A percentile compares a stretch with the other conserved stretches of the same genome.
Conservation (phyloP, 176 grass and related monocot species). For the Poa pratensis region DNA sequence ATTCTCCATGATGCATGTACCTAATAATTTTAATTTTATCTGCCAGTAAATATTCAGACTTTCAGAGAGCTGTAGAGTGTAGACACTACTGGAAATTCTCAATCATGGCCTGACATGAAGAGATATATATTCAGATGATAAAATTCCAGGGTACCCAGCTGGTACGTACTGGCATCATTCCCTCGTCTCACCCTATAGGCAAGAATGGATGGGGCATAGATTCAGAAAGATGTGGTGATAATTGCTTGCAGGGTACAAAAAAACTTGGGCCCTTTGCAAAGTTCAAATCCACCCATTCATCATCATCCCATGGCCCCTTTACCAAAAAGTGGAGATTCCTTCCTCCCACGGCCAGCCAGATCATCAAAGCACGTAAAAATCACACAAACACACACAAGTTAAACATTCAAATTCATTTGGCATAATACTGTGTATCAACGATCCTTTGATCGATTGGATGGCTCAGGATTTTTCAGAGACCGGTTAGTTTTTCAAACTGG, state of each 20-base stretch:
- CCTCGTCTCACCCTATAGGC: constrained; percentile 34
- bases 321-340: constrained; percentile 70
- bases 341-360: constrained; percentile 29
- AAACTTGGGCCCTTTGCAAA: constrained; percentile 66
- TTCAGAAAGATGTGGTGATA: constrained; percentile 67
- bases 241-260: constrained; percentile 61
- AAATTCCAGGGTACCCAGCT: constrained; percentile 43
- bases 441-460: background rate
- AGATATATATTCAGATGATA: constrained; percentile 15
- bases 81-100: background rate
- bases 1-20: background rate
- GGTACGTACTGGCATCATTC: constrained; percentile 53
- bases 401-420: background rate
- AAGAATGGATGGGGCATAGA: constrained; percentile 40
- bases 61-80: background rate
- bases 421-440: background rate
- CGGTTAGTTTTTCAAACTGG: background rate
- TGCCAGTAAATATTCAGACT: constrained; percentile 24
- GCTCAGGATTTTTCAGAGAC: background rate
- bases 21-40: background rate
- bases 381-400: background rate
- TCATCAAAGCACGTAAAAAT: background rate
- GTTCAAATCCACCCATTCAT: constrained; percentile 56
- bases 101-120: constrained; percentile 53
- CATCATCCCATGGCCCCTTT: constrained; percentile 37